These are phyloP conservation scores for Cerioporus squamosus DNA, from an alignment of 1,284 basidiomycete genomes.

Conservation along the genomic window DNA sequence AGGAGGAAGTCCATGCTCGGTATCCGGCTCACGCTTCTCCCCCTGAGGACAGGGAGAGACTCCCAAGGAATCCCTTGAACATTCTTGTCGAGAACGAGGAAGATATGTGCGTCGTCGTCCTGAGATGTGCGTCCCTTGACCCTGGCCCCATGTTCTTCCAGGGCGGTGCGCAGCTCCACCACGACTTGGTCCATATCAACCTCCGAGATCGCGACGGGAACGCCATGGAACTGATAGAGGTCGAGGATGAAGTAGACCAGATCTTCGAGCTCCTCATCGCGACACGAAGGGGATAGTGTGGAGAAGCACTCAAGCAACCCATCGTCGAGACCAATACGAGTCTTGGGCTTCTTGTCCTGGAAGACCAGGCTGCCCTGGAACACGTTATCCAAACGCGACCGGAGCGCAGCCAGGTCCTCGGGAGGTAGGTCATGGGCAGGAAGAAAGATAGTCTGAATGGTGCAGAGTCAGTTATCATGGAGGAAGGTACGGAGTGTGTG, in stretches of 20 bases:
- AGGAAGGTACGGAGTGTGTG: not conserved
- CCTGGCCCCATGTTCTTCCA: constrained; percentile 70
- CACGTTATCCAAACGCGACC: constrained; percentile 71
- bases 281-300: constrained; percentile 77
- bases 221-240: constrained; percentile 91
- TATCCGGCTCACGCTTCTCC: constrained; percentile 87
- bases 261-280: constrained; percentile 95
- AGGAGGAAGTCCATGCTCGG: constrained; percentile 89
- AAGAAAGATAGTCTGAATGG: constrained; percentile 69
- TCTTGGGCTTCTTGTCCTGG: constrained; percentile 61
- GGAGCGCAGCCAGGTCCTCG: constrained; percentile 58
- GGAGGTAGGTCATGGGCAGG: constrained; percentile 51
- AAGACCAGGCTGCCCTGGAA: constrained; percentile 70
- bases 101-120: constrained; percentile 70
- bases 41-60: constrained; percentile 86
- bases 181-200: constrained; percentile 89
- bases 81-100: constrained; percentile 91
- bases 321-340: constrained; percentile 66
- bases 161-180: constrained; percentile 69
- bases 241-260: constrained; percentile 94
- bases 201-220: constrained; percentile 89
- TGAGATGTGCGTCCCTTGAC: constrained; percentile 33
- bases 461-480: not conserved
- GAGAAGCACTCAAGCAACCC: constrained; percentile 86
- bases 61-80: constrained; percentile 96